phyloP scores from a whole-genome alignment of 176 grass and related monocot species.

The Aechmea fasciata region DNA sequence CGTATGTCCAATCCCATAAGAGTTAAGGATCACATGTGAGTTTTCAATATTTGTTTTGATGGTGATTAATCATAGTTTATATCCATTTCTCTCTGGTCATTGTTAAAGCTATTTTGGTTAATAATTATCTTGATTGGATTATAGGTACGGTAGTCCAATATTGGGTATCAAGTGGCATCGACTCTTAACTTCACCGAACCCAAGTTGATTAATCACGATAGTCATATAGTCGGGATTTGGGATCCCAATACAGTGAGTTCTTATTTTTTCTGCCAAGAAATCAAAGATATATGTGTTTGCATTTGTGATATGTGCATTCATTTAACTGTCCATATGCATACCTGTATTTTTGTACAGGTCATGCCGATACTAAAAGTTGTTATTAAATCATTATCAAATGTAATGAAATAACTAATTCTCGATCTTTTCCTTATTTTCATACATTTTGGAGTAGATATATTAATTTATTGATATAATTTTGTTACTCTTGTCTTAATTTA shows the following conservation, averaged over 20 bases:
- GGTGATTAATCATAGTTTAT: neutral
- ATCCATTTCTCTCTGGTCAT: neutral
- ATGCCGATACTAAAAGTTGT: too few relatives aligned
- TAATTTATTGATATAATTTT: slow-evolving; percentile 3
- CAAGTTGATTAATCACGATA: slow-evolving; percentile 81
- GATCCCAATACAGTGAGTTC: slow-evolving; percentile 88
- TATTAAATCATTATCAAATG: too few relatives aligned
- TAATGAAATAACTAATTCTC: too few relatives aligned
- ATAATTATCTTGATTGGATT: slow-evolving; percentile 16
- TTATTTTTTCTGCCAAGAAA: neutral
- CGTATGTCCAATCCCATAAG: slow-evolving; percentile 76
- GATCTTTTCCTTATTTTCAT: too few relatives aligned
- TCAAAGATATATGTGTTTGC: too few relatives aligned
- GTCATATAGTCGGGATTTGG: slow-evolving; percentile 83
- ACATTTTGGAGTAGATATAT: neutral
- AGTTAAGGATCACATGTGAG: slow-evolving; percentile 99
- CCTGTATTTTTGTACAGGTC: too few relatives aligned
- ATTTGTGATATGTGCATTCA: too few relatives aligned
- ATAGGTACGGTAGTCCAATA: slow-evolving; percentile 80
- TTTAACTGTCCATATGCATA: too few relatives aligned
- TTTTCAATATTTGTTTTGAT: neutral
- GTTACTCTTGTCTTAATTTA: neutral
- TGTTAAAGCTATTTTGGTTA: slow-evolving; percentile 16
- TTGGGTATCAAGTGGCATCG: slow-evolving; percentile 91
- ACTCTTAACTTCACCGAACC: slow-evolving; percentile 77